Percentiles rank a stretch among this genome's conserved stretches.
These are phyloP conservation scores for Terana coerulea DNA, from an alignment of 768 basidiomycete species.

Conservation along the genomic window DNA sequence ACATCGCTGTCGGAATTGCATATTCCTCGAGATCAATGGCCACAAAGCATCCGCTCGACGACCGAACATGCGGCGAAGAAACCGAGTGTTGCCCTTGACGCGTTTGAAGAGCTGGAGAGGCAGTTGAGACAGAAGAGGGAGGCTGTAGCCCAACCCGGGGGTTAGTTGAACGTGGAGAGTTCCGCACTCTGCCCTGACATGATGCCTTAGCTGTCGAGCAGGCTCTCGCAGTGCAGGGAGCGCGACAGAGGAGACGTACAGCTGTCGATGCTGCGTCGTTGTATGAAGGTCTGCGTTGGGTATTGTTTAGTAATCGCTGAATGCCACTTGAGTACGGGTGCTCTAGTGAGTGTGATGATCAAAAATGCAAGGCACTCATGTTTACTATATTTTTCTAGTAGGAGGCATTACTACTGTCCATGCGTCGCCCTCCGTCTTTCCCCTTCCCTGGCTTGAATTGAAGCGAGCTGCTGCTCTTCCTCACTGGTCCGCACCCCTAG, in stretches of 20 bases:
- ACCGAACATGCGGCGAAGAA: conserved; percentile 11
- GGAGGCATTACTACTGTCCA: too few relatives aligned
- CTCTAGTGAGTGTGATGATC: background rate
- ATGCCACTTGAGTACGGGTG: background rate
- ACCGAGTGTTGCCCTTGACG: conserved; percentile 44
- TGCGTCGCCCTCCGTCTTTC: background rate
- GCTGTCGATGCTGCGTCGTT: conserved; percentile 23
- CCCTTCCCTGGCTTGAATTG: too few relatives aligned
- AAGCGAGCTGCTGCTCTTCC: background rate
- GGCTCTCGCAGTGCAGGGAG: background rate
- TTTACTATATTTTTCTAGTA: too few relatives aligned
- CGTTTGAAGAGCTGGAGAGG: conserved; percentile 72
- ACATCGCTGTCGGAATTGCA: conserved; percentile 40
- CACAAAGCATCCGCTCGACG: conserved; percentile 39
- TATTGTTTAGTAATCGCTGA: conserved; percentile 44
- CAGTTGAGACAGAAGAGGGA: conserved; percentile 46
- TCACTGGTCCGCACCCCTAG: background rate
- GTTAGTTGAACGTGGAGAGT: conserved; percentile 5
- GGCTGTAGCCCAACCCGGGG: conserved; percentile 6
- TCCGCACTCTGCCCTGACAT: background rate
- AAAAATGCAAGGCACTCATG: too few relatives aligned
- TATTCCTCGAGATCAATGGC: conserved; percentile 67
- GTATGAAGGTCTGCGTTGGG: conserved; percentile 48
- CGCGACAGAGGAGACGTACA: conserved; percentile 11
- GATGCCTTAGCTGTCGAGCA: background rate